Percentiles rank a stretch among this genome's conserved stretches.
Conservation (phyloP, 768 basidiomycete genomes). For the Naganishia antarctica region DNA sequence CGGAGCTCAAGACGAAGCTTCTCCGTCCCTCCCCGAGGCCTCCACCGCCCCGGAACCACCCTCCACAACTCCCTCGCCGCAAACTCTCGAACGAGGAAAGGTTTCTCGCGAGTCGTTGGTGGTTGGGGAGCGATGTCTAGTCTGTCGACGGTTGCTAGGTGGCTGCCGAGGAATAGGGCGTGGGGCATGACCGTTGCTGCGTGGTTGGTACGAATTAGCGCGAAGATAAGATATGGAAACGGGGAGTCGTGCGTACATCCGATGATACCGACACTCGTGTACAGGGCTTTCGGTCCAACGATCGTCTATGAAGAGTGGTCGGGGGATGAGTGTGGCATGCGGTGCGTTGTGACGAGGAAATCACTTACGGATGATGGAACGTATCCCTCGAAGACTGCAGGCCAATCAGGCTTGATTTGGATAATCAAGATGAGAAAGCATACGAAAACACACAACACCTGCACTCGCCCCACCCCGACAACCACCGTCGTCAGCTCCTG, state of each 20-base stretch:
- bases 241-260: constrained; percentile 34
- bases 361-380: constrained; percentile 60
- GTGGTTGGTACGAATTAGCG: constrained; percentile 35
- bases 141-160: constrained; percentile 74
- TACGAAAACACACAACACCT: constrained; percentile 62
- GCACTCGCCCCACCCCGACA: background rate
- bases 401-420: constrained; percentile 67
- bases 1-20: background rate
- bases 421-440: constrained; percentile 74
- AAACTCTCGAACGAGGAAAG: background rate
- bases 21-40: background rate
- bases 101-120: background rate
- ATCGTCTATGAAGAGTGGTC: constrained; percentile 30
- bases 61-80: background rate
- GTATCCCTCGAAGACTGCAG: constrained; percentile 66
- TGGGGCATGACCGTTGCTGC: constrained; percentile 92
- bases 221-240: background rate
- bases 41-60: background rate
- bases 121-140: constrained; percentile 45
- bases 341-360: background rate
- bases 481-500: background rate
- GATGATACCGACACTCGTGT: constrained; percentile 45
- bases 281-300: constrained; percentile 48
- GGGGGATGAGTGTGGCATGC: background rate
- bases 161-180: constrained; percentile 71